Evolutionary conservation across 305 asterid species (phyloP).

Genomic region (Solanum aculeatissimum): DNA sequence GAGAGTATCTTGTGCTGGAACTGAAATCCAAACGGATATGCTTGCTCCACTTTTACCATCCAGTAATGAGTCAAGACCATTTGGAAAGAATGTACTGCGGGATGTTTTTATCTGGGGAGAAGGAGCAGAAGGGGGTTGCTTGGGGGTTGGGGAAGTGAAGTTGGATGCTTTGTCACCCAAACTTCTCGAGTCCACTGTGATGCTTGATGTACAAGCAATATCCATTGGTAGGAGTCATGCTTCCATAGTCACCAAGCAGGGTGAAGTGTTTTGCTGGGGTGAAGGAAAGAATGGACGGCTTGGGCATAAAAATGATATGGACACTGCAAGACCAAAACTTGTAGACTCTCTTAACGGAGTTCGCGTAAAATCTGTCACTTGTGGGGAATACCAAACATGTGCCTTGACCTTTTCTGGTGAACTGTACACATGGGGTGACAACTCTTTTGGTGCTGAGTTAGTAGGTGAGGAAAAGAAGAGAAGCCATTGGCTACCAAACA

Average conservation of each 20-base stretch:
- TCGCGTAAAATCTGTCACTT: slow-evolving; percentile 17
- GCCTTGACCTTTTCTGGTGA: slow-evolving; percentile 36
- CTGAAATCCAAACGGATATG: slow-evolving; percentile 3
- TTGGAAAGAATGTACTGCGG: slow-evolving; percentile 15
- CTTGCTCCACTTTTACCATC: slow-evolving; percentile 4
- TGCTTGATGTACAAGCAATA: slow-evolving; percentile 32
- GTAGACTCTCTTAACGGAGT: slow-evolving; percentile 26
- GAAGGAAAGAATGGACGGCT: slow-evolving; percentile 40
- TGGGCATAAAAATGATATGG: slow-evolving; percentile 33
- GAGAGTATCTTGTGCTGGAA: slow-evolving; percentile 4
- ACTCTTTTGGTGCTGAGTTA: slow-evolving; percentile 7
- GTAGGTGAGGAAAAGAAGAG: slow-evolving; percentile 5
- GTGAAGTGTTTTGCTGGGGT: slow-evolving; percentile 45
- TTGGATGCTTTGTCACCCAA: slow-evolving; percentile 32
- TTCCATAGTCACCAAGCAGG: slow-evolving; percentile 34
- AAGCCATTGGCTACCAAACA: slow-evolving; percentile 35
- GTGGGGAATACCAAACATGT: slow-evolving; percentile 36
- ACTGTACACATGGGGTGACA: slow-evolving; percentile 36
- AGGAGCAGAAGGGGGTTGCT: slow-evolving; percentile 32
- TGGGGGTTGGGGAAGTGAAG: slow-evolving; percentile 17
- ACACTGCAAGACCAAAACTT: slow-evolving; percentile 20
- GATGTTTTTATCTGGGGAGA: slow-evolving; percentile 46
- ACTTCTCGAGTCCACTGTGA: slow-evolving; percentile 30
- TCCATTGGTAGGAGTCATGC: slow-evolving; percentile 36
- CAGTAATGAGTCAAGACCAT: not conserved